A percentile compares a stretch with the other conserved stretches of the same genome.
Evolutionary conservation across 768 basidiomycete species (phyloP).

Genomic region (button mushroom (Agaricus bisporus)): DNA sequence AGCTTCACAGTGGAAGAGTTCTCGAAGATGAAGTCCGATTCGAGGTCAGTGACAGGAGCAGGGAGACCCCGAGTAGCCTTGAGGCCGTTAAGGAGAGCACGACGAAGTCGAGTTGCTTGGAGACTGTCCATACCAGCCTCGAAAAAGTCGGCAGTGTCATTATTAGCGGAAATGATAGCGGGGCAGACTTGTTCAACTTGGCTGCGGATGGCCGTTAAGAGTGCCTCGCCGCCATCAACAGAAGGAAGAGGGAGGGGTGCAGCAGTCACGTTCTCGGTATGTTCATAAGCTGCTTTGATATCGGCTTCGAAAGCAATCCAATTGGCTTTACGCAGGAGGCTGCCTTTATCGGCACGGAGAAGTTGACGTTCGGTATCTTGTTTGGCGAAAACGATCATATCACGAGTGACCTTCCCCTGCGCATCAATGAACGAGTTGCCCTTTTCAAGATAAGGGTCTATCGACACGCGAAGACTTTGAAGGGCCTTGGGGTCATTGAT

Average conservation of each 20-base stretch:
- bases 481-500: conserved; percentile 13
- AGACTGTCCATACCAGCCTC: conserved; percentile 36
- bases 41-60: conserved; percentile 14
- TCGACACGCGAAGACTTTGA: conserved; percentile 16
- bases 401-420: conserved; percentile 29
- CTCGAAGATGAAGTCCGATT: conserved; percentile 24
- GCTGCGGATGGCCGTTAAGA: conserved; percentile 17
- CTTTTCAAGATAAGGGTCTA: conserved; percentile 25
- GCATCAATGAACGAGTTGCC: conserved; percentile 30
- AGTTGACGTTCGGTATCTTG: conserved; percentile 23
- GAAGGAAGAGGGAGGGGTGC: conserved; percentile 20
- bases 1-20: conserved; percentile 24
- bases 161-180: conserved; percentile 6
- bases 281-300: conserved; percentile 27
- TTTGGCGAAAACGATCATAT: conserved; percentile 32
- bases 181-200: conserved; percentile 18
- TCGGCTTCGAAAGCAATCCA: conserved; percentile 25
- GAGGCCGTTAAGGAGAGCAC: conserved; percentile 20
- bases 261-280: conserved; percentile 17
- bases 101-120: conserved; percentile 29
- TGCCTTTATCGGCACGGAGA: conserved; percentile 32
- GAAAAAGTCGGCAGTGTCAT: conserved; percentile 29
- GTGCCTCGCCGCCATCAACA: conserved; percentile 14
- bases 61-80: conserved; percentile 16
- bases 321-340: conserved; percentile 26